Conservation (phyloP, 208 protist species). For the Paratrypanosoma confusum region DNA sequence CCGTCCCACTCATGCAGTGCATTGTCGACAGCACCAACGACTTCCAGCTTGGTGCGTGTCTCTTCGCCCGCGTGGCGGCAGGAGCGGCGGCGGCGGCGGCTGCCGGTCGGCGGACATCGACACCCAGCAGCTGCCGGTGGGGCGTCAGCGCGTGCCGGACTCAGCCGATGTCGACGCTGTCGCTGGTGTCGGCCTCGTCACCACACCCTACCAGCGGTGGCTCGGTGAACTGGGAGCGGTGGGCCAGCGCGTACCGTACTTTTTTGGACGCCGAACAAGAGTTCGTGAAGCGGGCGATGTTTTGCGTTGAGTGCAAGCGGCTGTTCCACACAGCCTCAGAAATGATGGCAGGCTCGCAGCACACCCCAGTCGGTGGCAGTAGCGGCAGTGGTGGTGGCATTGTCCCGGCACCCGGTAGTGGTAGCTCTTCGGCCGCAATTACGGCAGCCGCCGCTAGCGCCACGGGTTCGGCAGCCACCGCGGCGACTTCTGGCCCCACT, state of each 20-base stretch:
- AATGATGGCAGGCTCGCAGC: no score
- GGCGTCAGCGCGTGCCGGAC: not conserved
- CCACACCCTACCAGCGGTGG: not conserved
- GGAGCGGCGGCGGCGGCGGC: not conserved
- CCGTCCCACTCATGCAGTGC: conserved; percentile 48
- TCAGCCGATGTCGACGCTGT: not conserved
- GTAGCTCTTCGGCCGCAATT: no score
- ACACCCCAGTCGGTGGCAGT: no score
- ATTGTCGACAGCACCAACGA: conserved; percentile 76
- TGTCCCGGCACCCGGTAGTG: no score
- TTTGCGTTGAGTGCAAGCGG: conserved; percentile 60
- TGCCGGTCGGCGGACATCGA: not conserved
- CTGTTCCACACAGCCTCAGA: conserved; percentile 13
- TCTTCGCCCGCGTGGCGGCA: conserved; percentile 65
- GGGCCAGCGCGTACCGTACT: conserved; percentile 54
- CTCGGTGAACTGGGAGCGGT: conserved; percentile 59
- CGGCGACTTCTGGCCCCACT: no score
- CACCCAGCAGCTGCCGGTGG: not conserved
- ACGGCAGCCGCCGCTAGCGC: no score
- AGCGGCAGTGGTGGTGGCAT: no score
- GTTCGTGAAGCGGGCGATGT: conserved; percentile 65
- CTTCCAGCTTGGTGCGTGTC: conserved; percentile 74
- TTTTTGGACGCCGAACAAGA: conserved; percentile 66
- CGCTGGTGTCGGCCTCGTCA: not conserved
- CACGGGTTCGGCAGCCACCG: no score